Conservation (phyloP, 352 stramenopile genomes). For the Phytophthora pinifolia region DNA sequence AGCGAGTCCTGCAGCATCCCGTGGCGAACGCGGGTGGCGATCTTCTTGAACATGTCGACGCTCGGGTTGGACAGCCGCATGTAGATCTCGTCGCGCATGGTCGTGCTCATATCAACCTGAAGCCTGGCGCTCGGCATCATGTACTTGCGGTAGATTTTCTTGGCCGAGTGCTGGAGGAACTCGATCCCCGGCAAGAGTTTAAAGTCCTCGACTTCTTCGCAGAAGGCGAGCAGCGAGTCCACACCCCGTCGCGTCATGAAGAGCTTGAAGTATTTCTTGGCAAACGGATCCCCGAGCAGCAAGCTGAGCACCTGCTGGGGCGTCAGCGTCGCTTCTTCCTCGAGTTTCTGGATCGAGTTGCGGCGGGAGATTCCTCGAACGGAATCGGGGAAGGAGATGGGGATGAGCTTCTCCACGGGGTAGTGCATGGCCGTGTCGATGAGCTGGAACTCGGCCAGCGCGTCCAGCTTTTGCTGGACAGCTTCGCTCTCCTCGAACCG, state of each 20-base stretch:
- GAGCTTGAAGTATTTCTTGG: constrained; percentile 75
- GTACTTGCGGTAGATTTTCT: constrained; percentile 88
- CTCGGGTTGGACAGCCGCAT: constrained; percentile 61
- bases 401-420: constrained; percentile 73
- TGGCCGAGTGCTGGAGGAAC: constrained; percentile 81
- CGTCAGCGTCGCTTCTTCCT: constrained; percentile 40
- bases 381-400: constrained; percentile 31
- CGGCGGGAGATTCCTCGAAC: neutral
- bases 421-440: constrained; percentile 78
- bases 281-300: constrained; percentile 55
- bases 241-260: constrained; percentile 71
- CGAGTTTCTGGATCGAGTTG: constrained; percentile 25
- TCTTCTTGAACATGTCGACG: constrained; percentile 88
- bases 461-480: constrained; percentile 55
- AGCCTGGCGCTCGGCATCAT: constrained; percentile 72
- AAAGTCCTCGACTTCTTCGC: constrained; percentile 77
- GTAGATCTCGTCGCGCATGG: constrained; percentile 80
- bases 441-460: constrained; percentile 65
- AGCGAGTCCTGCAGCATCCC: constrained; percentile 82
- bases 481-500: constrained; percentile 47
- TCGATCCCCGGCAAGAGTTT: constrained; percentile 80
- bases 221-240: constrained; percentile 73
- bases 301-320: constrained; percentile 51
- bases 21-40: constrained; percentile 56
- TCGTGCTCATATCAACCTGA: constrained; percentile 83